These are phyloP conservation scores for Lenwebbia sp. DNA, from an alignment of 345 rosid genomes.

Conservation along the genomic window DNA sequence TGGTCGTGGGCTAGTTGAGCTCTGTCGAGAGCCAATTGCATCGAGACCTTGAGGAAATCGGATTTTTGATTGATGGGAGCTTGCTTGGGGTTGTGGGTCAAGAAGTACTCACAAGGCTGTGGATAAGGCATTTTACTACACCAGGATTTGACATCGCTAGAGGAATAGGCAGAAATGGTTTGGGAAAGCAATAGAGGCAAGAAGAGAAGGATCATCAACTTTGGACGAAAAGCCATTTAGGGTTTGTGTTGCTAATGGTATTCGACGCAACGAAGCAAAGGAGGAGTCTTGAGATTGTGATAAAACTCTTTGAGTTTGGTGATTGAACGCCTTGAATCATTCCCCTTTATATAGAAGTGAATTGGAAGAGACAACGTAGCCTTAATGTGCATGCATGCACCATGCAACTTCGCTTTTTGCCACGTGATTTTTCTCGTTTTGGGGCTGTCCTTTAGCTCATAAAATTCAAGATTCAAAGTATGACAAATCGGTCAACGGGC, in stretches of 20 bases:
- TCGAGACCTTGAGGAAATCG: constrained; percentile 14
- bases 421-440: not conserved
- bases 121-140: constrained; percentile 24
- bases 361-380: not conserved
- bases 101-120: constrained; percentile 17
- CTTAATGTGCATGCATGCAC: not conserved
- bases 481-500: not conserved
- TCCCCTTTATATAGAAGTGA: constrained; percentile 1
- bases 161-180: constrained; percentile 9
- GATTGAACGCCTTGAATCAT: not conserved
- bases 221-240: constrained; percentile 24
- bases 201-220: constrained; percentile 10
- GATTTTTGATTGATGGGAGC: constrained; percentile 6
- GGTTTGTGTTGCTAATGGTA: not conserved
- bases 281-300: not conserved
- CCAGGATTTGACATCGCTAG: constrained; percentile 19
- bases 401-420: not conserved
- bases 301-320: not conserved
- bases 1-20: constrained; percentile 33
- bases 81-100: not conserved
- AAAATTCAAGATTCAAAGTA: not conserved
- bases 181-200: constrained; percentile 16
- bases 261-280: not conserved
- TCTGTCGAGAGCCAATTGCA: constrained; percentile 25
- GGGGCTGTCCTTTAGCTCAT: not conserved